Evolutionary conservation across 192 early-diverging fungal genomes (phyloP).

Genomic region (Podila verticillata): DNA sequence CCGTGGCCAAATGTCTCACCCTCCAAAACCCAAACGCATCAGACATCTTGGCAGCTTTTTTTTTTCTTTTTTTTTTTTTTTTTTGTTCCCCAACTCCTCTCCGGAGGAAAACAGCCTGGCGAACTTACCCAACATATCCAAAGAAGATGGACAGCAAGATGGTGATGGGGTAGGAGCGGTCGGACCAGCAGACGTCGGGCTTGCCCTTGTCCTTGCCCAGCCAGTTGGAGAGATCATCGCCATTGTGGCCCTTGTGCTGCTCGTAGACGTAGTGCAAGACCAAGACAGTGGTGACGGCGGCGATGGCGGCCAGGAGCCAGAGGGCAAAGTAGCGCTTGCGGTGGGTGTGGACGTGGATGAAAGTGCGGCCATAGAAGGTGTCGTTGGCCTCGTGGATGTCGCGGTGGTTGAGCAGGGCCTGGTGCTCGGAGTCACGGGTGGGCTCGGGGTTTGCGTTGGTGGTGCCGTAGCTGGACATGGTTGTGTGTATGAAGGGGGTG

Average conservation of each 20-base stretch:
- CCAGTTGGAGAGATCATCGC: background rate
- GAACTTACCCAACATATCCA: conserved; percentile 56
- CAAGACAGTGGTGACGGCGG: conserved; percentile 26
- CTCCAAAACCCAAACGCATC: too few relatives aligned
- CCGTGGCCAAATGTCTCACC: too few relatives aligned
- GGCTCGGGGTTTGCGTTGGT: conserved; percentile 1
- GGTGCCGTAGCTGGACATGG: conserved; percentile 21
- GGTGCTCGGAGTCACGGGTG: conserved; percentile 20
- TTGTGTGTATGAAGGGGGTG: background rate
- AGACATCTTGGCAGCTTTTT: too few relatives aligned
- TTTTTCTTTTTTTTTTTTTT: too few relatives aligned
- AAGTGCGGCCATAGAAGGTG: conserved; percentile 42
- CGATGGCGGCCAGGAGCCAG: conserved; percentile 29
- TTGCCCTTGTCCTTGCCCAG: background rate
- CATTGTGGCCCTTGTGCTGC: conserved; percentile 5
- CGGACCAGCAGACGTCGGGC: conserved; percentile 50
- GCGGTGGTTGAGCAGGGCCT: conserved; percentile 5
- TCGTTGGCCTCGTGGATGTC: conserved; percentile 25
- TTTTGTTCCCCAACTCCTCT: too few relatives aligned
- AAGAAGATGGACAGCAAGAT: conserved; percentile 61
- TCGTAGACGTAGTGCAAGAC: conserved; percentile 28
- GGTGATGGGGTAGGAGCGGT: conserved; percentile 59
- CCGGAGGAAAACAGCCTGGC: too few relatives aligned
- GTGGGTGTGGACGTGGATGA: conserved; percentile 32
- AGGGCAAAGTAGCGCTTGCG: conserved; percentile 47